Conservation (phyloP, 371 early-diverging fungal genomes). For the Rhizopus arrhizus region DNA sequence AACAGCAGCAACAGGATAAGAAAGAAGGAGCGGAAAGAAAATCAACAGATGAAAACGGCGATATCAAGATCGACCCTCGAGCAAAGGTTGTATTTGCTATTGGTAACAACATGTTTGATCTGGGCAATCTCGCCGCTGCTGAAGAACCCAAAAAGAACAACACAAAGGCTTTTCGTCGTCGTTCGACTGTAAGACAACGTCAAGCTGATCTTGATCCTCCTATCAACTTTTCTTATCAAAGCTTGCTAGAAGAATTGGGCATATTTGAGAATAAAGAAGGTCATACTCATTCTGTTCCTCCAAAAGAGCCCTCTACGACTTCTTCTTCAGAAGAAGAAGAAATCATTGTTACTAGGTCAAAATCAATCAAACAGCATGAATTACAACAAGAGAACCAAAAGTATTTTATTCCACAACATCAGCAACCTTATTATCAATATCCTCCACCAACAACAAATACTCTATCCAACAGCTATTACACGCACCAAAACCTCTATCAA, state of each 20-base stretch:
- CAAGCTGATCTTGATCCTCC: slow-evolving; percentile 26
- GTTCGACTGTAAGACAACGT: slow-evolving; percentile 11
- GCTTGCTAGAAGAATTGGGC: slow-evolving; percentile 33
- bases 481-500: neutral
- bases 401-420: neutral
- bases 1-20: neutral
- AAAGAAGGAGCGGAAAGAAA: neutral
- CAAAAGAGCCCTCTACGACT: neutral
- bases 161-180: neutral
- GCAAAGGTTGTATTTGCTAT: slow-evolving; percentile 58
- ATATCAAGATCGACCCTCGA: slow-evolving; percentile 44
- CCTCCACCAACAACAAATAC: neutral
- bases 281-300: neutral
- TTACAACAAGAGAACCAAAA: slow-evolving; percentile 20
- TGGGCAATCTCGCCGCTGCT: slow-evolving; percentile 36
- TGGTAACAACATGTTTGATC: slow-evolving; percentile 57
- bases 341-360: neutral
- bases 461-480: neutral
- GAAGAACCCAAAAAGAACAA: neutral
- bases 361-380: slow-evolving; percentile 3
- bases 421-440: neutral
- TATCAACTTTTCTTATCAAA: slow-evolving; percentile 27
- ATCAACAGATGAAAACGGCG: slow-evolving; percentile 17
- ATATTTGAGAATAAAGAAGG: slow-evolving; percentile 16
- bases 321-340: neutral